Evolutionary conservation across 2,329 filamentous ascomycete genomes (phyloP), one percentile per base, ranked within the genome.

Genomic region (Diaporthe sp.): DNA sequence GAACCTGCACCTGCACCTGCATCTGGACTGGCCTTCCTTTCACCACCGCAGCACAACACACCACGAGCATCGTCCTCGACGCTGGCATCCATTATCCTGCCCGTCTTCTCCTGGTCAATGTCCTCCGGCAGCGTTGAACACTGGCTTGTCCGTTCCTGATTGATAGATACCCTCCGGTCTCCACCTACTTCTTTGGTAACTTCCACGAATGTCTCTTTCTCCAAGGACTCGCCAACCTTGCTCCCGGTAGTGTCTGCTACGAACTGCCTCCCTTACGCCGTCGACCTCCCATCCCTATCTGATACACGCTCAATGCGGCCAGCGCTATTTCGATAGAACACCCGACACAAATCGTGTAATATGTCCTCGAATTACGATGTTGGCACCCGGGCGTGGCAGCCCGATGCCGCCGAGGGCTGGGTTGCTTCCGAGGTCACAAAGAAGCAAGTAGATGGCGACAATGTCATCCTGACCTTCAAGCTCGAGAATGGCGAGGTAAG

Each of bases 351-450:
- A 74, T 53, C 74, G 62, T 70, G 39, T 68, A 77, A 74, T 86
- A 98, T 98, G 96, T 95, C 95, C 88, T 94, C 97, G 86, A 95
- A 92, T 84, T 98, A 97, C 88, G 96, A 98, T 89, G 92, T 98
- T 83, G 97, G 96, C 83, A 98, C 96, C 82, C 93, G 95, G 91
- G 97, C 96, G 84, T 99, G 97, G 97, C 97, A 98, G 91, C 96
- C 97, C 81, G 97, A 99, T 88, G 88, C 92, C 84, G 94, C 94
- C 77, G 96, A 99, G 86, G 97, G 97, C 87, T 99, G 97, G 96
- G 92, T 99, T 85, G 94, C 96, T 83, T 98, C 97, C 62, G 96
- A 98, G 89, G 94, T 99, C 81, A 89, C 94, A 84, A 93, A 94
- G 86, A 98, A 97, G 89, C 90, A 91, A 74, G 88, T 95, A 79